phyloP scores from a whole-genome alignment of 169 alveolate species.

The Plasmodium gonderi region DNA sequence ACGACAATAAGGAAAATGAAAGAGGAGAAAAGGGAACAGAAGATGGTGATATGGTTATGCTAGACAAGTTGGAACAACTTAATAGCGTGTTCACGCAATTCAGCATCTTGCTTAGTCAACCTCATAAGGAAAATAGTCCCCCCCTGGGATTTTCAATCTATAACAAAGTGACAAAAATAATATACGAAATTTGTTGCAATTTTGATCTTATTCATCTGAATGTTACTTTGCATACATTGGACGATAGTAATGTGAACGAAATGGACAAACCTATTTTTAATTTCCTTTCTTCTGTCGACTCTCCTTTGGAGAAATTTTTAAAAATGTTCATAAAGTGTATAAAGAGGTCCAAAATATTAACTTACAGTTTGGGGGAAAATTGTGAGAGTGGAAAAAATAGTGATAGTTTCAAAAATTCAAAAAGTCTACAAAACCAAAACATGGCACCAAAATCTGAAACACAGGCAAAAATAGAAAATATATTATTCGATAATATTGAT shows the following conservation, averaged over 20 bases:
- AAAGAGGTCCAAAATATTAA: not conserved
- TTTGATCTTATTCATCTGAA: not conserved
- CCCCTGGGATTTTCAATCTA: constrained; percentile 14
- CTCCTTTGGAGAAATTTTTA: constrained; percentile 7
- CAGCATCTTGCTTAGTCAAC: constrained; percentile 3
- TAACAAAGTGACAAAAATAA: constrained; percentile 26
- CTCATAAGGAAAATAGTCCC: not conserved
- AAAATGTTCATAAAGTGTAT: not conserved
- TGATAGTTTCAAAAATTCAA: too few relatives aligned
- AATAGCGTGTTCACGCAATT: constrained; percentile 1
- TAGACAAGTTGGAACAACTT: not conserved
- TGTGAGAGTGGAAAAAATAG: not conserved
- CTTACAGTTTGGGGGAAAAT: not conserved
- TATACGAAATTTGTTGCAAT: constrained; percentile 9
- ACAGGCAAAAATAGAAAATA: constrained; percentile 18
- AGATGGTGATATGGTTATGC: not conserved
- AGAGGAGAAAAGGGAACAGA: not conserved
- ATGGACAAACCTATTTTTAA: constrained; percentile 3
- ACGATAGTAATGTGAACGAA: not conserved
- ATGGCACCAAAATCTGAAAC: not conserved
- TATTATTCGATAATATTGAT: constrained; percentile 33
- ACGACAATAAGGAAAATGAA: not conserved
- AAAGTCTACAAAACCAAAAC: not conserved
- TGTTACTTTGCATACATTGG: not conserved
- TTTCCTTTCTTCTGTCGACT: constrained; percentile 44